phyloP scores from a whole-genome alignment of 495 filamentous ascomycete genomes.

The Wilcoxina mikolae region DNA sequence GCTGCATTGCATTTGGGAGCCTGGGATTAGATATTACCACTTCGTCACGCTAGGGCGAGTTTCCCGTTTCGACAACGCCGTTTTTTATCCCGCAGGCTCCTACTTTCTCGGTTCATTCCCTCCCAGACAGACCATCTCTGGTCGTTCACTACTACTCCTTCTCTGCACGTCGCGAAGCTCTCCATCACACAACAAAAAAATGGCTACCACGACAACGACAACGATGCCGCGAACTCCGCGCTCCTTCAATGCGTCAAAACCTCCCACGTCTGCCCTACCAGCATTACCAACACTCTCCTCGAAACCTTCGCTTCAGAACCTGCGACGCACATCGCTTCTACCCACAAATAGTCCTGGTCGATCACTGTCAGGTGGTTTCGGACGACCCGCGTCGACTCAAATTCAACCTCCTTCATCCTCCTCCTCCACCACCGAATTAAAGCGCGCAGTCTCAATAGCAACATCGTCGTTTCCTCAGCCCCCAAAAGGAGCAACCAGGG shows the following conservation, averaged over 20 bases:
- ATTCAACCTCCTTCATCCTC: constrained; percentile 11
- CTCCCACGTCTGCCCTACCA: constrained; percentile 21
- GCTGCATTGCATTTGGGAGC: neutral
- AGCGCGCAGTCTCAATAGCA: constrained; percentile 24
- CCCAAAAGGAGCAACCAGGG: constrained; percentile 9
- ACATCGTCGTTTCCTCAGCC: constrained; percentile 23
- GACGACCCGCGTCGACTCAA: constrained; percentile 9
- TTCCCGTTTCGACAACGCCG: neutral
- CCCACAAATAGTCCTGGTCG: neutral
- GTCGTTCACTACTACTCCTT: too few relatives aligned
- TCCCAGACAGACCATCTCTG: too few relatives aligned
- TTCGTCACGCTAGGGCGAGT: neutral
- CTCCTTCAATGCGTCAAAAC: constrained; percentile 17
- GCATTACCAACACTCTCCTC: constrained; percentile 15
- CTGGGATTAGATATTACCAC: neutral
- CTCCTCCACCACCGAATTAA: constrained; percentile 14
- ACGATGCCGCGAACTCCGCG: constrained; percentile 24
- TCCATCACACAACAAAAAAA: too few relatives aligned
- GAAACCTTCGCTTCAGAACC: constrained; percentile 22
- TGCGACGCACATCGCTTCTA: constrained; percentile 9
- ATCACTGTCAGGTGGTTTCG: constrained; percentile 9
- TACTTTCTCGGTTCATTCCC: too few relatives aligned
- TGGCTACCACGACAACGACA: constrained; percentile 24
- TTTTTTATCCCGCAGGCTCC: constrained; percentile 1
- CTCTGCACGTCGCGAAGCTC: too few relatives aligned